These are phyloP conservation scores for Carex littledalei DNA, from an alignment of 176 grass and related monocot genomes.

Conservation along the genomic window DNA sequence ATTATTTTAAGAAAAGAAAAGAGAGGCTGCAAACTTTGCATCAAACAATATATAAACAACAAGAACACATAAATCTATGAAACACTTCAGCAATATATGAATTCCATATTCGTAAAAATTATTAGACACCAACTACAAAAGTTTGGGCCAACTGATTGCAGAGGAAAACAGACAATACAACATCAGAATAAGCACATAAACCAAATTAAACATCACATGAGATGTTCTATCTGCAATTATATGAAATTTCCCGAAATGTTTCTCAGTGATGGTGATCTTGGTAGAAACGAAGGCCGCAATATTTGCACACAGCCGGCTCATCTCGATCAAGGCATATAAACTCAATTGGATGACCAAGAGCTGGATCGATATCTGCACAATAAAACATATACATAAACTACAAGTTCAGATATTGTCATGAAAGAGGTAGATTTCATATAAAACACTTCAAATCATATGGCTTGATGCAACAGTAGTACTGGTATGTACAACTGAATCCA, in stretches of 20 bases:
- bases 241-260: conserved; percentile 6
- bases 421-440: neutral
- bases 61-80: conserved; percentile 2
- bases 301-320: conserved; percentile 82
- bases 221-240: conserved; percentile 13
- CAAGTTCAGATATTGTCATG: conserved; percentile 24
- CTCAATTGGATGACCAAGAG: conserved; percentile 89
- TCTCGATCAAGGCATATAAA: conserved; percentile 89
- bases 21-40: neutral
- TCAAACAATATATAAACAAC: neutral
- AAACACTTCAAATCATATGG: neutral
- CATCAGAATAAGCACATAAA: neutral
- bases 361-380: conserved; percentile 47
- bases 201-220: neutral
- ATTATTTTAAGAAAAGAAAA: neutral
- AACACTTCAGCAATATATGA: conserved; percentile 29
- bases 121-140: conserved; percentile 19
- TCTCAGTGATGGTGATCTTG: conserved; percentile 81
- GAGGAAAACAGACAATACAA: neutral
- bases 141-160: conserved; percentile 9
- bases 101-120: conserved; percentile 36
- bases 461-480: neutral
- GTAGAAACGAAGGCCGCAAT: conserved; percentile 89
- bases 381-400: conserved; percentile 3
- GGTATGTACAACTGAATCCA: neutral